Evolutionary conservation across 768 basidiomycete genomes (phyloP).

Genomic region (Boletus sp.): DNA sequence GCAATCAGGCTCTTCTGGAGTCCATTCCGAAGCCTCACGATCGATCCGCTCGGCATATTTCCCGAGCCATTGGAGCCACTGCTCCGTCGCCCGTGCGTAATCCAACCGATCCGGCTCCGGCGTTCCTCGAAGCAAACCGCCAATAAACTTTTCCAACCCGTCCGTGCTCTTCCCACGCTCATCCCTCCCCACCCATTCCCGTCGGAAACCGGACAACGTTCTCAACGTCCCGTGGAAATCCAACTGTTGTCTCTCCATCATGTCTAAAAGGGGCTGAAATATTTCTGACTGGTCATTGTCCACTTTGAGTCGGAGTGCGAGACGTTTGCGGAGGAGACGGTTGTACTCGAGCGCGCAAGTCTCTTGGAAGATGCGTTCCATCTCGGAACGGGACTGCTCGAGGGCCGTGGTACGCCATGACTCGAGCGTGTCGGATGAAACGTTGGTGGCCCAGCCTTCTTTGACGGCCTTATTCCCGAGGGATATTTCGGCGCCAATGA

Average conservation of each 20-base stretch:
- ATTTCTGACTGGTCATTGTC: constrained; percentile 57
- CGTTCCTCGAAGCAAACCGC: constrained; percentile 43
- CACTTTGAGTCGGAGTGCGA: constrained; percentile 63
- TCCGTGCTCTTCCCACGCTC: constrained; percentile 8
- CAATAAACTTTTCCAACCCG: constrained; percentile 41
- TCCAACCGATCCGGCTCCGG: constrained; percentile 47
- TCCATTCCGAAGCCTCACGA: constrained; percentile 49
- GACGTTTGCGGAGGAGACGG: constrained; percentile 71
- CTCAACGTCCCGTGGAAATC: constrained; percentile 91
- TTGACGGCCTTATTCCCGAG: constrained; percentile 44
- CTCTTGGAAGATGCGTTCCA: constrained; percentile 59
- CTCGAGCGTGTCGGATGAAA: constrained; percentile 48
- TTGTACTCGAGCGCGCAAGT: constrained; percentile 64
- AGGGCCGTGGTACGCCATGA: constrained; percentile 61
- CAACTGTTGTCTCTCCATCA: constrained; percentile 70
- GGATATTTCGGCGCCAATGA: constrained; percentile 80
- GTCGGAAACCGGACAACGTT: constrained; percentile 58
- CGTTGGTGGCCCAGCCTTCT: constrained; percentile 63
- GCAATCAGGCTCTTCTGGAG: constrained; percentile 31
- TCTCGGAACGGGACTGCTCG: constrained; percentile 50
- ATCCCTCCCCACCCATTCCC: constrained; percentile 28
- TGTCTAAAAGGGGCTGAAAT: constrained; percentile 64
- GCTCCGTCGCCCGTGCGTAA: constrained; percentile 41
- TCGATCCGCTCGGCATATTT: constrained; percentile 58
- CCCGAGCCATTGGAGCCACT: constrained; percentile 63